A percentile compares a stretch with the other conserved stretches of the same genome.
phyloP scores from a whole-genome alignment of 768 basidiomycete species.

The Cyathus striatus region DNA sequence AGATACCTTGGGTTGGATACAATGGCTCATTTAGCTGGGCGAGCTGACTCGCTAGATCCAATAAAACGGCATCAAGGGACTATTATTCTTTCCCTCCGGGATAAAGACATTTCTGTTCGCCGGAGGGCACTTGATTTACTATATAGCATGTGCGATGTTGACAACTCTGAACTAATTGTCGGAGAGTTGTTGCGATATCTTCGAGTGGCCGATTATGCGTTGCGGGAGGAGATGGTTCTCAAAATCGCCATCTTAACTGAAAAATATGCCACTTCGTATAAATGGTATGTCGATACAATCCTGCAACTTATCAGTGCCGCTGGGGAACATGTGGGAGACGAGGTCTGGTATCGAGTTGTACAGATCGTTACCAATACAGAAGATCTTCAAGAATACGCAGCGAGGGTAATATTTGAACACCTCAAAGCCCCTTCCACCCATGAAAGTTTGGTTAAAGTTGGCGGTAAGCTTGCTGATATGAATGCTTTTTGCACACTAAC shows the following conservation, averaged over 20 bases:
- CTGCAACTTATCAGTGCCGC: conserved; percentile 93
- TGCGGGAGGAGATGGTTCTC: conserved; percentile 97
- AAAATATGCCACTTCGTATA: conserved; percentile 95
- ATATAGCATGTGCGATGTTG: conserved; percentile 99
- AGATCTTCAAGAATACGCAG: conserved; percentile 94
- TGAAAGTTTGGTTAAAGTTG: conserved; percentile 94
- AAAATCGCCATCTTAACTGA: conserved; percentile 99
- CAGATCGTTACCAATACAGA: conserved; percentile 99
- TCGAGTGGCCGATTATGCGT: conserved; percentile 91
- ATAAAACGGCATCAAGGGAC: conserved; percentile 96
- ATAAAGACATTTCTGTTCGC: conserved; percentile 96
- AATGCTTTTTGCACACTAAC: conserved; percentile 2
- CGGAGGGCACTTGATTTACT: conserved; percentile 91
- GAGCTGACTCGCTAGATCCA: conserved; percentile 84
- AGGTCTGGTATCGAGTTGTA: conserved; percentile 99
- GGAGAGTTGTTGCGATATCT: conserved; percentile 93
- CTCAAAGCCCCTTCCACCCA: conserved; percentile 81
- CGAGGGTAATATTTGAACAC: conserved; percentile 86
- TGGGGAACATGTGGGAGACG: conserved; percentile 98
- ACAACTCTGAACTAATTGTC: conserved; percentile 94
- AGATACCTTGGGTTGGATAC: conserved; percentile 96
- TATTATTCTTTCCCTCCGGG: conserved; percentile 89
- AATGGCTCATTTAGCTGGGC: conserved; percentile 96
- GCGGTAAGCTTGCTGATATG: conserved; percentile 48
- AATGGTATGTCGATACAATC: conserved; percentile 99